Evolutionary conservation across 2,329 filamentous ascomycete species (phyloP), one percentile per base, ranked within the genome.

Genomic region (Botrytis medusae): DNA sequence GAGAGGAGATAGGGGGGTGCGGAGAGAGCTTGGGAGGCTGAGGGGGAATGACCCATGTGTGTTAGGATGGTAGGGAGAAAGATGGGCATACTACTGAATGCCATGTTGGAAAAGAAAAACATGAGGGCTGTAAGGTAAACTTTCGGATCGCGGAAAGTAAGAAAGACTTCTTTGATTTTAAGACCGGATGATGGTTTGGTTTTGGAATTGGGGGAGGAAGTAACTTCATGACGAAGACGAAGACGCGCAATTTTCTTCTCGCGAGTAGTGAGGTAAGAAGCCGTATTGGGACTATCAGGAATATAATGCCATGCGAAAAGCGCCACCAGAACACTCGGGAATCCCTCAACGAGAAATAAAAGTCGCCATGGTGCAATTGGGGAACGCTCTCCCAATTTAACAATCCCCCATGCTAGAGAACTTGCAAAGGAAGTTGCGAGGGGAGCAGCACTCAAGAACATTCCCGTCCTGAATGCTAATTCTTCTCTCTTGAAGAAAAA

Each of bases 71-170:
- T 94, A 51, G 94, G 94, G 4, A 97, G 87, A 81, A 97, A 97
- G 67, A 96, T 93, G 4, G 94, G 94, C 80, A 97, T 90, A 34
- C 92, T 95, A 79, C 90, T 91, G 84, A 97, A 97, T 20, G 94
- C 92, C 81, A 97, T 92, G 82, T 97, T 97, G 79, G 92, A 90
- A 81, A 91, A 89, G 84, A 97, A 94, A 85, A 97, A 93, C 88
- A 97, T 97, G 77, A 89, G 82, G 1, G 93, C 91, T 7, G 92
- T 92, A 60, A 95, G 85, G 84, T 93, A 95, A 73, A 88, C 88
- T 76, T 90, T 90, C 0, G 92, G 91, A 81, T 94, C 92, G 62
- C 80, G 77, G 44, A 93, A 82, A 3, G 89, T 88, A 74, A 87
- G 83, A 22, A 89, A 79, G 59, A 92, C 85, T 77, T 92, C 90